Conservation (phyloP, 2,329 filamentous ascomycete species). For the Sarocladium brachiariae region DNA sequence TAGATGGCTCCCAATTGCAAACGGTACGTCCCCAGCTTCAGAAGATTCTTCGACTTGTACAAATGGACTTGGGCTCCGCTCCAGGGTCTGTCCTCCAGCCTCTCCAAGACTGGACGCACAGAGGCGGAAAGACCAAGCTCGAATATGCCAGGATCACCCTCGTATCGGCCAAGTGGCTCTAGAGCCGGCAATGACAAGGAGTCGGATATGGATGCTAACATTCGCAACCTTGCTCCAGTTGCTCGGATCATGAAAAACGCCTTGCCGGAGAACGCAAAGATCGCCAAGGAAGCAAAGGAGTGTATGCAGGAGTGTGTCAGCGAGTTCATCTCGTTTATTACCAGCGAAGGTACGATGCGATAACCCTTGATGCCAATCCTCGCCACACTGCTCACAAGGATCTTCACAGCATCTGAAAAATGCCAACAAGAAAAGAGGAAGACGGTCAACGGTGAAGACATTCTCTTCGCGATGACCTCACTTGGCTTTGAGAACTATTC, state of each 20-base stretch:
- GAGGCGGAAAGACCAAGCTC: neutral
- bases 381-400: neutral
- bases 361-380: neutral
- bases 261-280: slow-evolving; percentile 96
- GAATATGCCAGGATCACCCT: slow-evolving; percentile 28
- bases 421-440: slow-evolving; percentile 99
- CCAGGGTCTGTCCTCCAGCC: neutral
- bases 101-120: neutral
- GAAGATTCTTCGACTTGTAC: neutral
- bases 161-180: slow-evolving; percentile 39
- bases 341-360: slow-evolving; percentile 78
- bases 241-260: slow-evolving; percentile 99
- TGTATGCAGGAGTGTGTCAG: slow-evolving; percentile 99
- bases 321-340: slow-evolving; percentile 99
- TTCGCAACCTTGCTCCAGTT: slow-evolving; percentile 90
- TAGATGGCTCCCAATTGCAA: slow-evolving; percentile 98
- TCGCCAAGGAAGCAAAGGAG: slow-evolving; percentile 97
- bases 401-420: slow-evolving; percentile 79
- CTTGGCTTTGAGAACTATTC: slow-evolving; percentile 98
- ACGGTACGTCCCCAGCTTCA: slow-evolving; percentile 67
- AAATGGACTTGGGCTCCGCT: neutral
- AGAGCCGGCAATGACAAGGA: slow-evolving; percentile 40
- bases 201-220: slow-evolving; percentile 77
- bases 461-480: slow-evolving; percentile 97
- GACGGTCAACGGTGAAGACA: slow-evolving; percentile 98